Evolutionary conservation across 371 early-diverging fungal genomes (phyloP).

Genomic region (Coemansia sp.): DNA sequence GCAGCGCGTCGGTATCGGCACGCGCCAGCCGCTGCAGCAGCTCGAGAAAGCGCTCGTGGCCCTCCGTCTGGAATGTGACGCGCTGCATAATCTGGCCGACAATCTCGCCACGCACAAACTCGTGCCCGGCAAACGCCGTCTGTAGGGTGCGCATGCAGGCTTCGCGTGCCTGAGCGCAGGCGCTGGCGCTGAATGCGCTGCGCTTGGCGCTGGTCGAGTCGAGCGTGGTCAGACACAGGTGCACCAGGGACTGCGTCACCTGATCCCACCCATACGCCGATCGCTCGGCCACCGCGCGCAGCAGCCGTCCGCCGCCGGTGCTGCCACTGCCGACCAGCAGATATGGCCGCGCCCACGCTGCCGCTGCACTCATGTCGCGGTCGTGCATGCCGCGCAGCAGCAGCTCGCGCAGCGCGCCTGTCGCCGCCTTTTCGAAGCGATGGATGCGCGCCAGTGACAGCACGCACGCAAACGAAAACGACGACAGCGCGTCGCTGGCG

Average conservation of each 20-base stretch:
- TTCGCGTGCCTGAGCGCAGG: not conserved
- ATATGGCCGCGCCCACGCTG: slow-evolving; percentile 17
- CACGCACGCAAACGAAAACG: slow-evolving; percentile 45
- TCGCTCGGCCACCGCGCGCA: slow-evolving; percentile 24
- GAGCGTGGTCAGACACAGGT: slow-evolving; percentile 26
- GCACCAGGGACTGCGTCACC: slow-evolving; percentile 42
- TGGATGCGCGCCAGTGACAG: slow-evolving; percentile 46
- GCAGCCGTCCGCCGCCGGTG: slow-evolving; percentile 10
- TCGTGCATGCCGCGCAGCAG: slow-evolving; percentile 26
- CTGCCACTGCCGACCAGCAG: slow-evolving; percentile 2
- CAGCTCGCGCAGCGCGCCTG: slow-evolving; percentile 14
- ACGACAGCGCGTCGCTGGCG: slow-evolving; percentile 2
- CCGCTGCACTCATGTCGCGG: slow-evolving; percentile 2
- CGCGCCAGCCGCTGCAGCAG: slow-evolving; percentile 26
- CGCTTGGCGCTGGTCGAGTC: slow-evolving; percentile 14
- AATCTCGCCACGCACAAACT: slow-evolving; percentile 50
- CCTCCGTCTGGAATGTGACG: slow-evolving; percentile 24
- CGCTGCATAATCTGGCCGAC: slow-evolving; percentile 43
- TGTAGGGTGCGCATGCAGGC: slow-evolving; percentile 12
- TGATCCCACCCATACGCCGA: slow-evolving; percentile 49
- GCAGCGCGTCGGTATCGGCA: slow-evolving; percentile 30
- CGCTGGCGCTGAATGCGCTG: slow-evolving; percentile 4
- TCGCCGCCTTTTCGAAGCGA: slow-evolving; percentile 34
- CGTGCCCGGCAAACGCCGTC: slow-evolving; percentile 30
- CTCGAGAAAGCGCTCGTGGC: slow-evolving; percentile 14